A percentile compares a stretch with the other conserved stretches of the same genome.
Evolutionary conservation across 2,329 filamentous ascomycete genomes (phyloP).

Genomic region (Aspergillus carbonarius): DNA sequence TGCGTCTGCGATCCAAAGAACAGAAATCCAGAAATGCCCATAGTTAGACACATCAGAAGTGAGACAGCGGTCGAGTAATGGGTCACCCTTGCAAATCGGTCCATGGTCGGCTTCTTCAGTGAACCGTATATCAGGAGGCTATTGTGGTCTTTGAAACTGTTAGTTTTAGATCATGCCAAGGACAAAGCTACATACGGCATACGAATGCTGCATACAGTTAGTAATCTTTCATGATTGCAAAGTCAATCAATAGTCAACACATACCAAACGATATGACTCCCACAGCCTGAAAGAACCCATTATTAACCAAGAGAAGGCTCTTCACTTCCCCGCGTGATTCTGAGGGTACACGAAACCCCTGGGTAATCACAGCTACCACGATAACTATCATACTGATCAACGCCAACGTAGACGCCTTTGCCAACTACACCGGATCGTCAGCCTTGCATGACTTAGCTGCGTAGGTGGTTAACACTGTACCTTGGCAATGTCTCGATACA

Average conservation of each 20-base stretch:
- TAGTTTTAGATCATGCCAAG: conserved; percentile 13
- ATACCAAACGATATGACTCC: conserved; percentile 96
- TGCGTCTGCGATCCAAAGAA: conserved; percentile 89
- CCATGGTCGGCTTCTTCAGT: conserved; percentile 87
- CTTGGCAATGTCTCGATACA: conserved; percentile 97
- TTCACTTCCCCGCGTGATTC: conserved; percentile 71
- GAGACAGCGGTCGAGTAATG: conserved; percentile 91
- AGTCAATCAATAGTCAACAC: conserved; percentile 22
- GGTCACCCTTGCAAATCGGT: conserved; percentile 89
- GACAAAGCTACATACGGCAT: conserved; percentile 52
- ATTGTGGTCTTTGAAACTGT: conserved; percentile 69
- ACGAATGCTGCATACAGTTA: conserved; percentile 58
- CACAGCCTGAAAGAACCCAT: conserved; percentile 90
- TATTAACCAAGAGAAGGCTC: conserved; percentile 73
- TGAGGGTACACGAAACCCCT: conserved; percentile 71
- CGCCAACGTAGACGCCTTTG: conserved; percentile 91
- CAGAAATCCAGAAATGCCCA: conserved; percentile 87
- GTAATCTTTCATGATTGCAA: conserved; percentile 14
- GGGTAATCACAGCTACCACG: conserved; percentile 79
- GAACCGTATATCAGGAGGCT: conserved; percentile 97
- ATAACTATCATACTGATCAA: conserved; percentile 92
- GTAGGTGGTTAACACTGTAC: conserved; percentile 47
- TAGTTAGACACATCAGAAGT: conserved; percentile 83
- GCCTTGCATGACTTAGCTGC: conserved; percentile 4
- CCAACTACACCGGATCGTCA: conserved; percentile 61